A percentile compares a stretch with the other conserved stretches of the same genome.
Conservation (phyloP, 768 basidiomycete species). For the Lentinula detonsa region DNA sequence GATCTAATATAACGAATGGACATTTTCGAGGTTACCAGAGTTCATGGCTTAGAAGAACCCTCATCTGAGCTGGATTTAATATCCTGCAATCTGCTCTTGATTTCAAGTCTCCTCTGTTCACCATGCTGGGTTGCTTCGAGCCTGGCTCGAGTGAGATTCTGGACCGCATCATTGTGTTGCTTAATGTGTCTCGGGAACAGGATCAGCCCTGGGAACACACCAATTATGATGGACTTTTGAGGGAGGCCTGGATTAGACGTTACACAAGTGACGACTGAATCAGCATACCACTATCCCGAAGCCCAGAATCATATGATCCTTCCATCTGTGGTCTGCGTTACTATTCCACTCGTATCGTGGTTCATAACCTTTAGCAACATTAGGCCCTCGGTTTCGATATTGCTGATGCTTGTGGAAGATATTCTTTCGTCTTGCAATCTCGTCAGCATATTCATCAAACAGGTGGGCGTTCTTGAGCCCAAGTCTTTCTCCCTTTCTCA, state of each 20-base stretch:
- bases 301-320: constrained; percentile 42
- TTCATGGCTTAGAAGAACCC: not conserved
- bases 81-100: constrained; percentile 20
- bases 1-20: too few species aligned
- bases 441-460: constrained; percentile 41
- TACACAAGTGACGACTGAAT: not conserved
- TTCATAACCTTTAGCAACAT: not conserved
- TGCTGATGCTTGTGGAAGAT: constrained; percentile 28
- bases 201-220: constrained; percentile 38
- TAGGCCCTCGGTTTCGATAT: constrained; percentile 13
- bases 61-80: constrained; percentile 2
- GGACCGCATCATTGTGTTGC: constrained; percentile 44
- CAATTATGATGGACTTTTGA: constrained; percentile 35
- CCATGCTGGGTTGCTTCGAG: constrained; percentile 52
- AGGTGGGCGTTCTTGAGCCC: constrained; percentile 12
- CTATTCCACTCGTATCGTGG: constrained; percentile 16
- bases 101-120: constrained; percentile 42
- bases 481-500: constrained; percentile 31
- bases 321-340: constrained; percentile 39
- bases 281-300: constrained; percentile 43
- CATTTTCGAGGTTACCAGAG: too few species aligned
- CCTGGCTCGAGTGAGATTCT: constrained; percentile 55
- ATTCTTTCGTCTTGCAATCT: constrained; percentile 45
- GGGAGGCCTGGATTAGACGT: not conserved
- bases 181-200: constrained; percentile 26